Percentiles rank a stretch among this genome's conserved stretches.
These are phyloP conservation scores for Oidium heveae DNA, from an alignment of 2,329 filamentous ascomycete genomes.

Conservation along the genomic window DNA sequence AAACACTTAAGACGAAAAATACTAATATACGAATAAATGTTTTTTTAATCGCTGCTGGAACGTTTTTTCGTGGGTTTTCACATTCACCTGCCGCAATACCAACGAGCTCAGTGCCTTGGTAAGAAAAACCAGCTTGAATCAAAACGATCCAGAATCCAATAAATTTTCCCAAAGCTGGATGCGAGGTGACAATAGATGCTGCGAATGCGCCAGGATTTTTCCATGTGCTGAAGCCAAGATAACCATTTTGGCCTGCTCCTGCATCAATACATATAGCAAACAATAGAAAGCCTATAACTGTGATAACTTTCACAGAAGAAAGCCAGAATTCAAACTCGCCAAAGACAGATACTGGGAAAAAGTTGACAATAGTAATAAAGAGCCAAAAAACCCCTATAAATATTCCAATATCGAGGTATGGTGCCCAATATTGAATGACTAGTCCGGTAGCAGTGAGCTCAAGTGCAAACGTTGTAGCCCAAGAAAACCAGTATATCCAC, in stretches of 20 bases:
- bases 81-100: slow-evolving; percentile 60
- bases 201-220: slow-evolving; percentile 40
- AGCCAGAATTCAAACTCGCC: slow-evolving; percentile 64
- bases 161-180: slow-evolving; percentile 26
- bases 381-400: slow-evolving; percentile 53
- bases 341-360: slow-evolving; percentile 46
- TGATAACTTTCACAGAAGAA: slow-evolving; percentile 50
- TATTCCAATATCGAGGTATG: slow-evolving; percentile 36
- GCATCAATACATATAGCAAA: slow-evolving; percentile 53
- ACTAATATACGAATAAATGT: slow-evolving; percentile 52
- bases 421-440: slow-evolving; percentile 53
- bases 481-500: slow-evolving; percentile 67
- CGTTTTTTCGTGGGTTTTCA: slow-evolving; percentile 42
- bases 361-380: slow-evolving; percentile 41
- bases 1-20: slow-evolving; percentile 38
- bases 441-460: slow-evolving; percentile 48
- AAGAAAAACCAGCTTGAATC: slow-evolving; percentile 43
- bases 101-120: slow-evolving; percentile 50
- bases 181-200: slow-evolving; percentile 26
- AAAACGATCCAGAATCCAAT: slow-evolving; percentile 45
- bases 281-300: slow-evolving; percentile 50
- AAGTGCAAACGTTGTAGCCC: slow-evolving; percentile 46
- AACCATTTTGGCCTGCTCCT: slow-evolving; percentile 41
- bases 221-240: slow-evolving; percentile 53
- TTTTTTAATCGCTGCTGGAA: slow-evolving; percentile 47